phyloP scores from a whole-genome alignment of 352 stramenopile species.

The Plasmopara halstedii region DNA sequence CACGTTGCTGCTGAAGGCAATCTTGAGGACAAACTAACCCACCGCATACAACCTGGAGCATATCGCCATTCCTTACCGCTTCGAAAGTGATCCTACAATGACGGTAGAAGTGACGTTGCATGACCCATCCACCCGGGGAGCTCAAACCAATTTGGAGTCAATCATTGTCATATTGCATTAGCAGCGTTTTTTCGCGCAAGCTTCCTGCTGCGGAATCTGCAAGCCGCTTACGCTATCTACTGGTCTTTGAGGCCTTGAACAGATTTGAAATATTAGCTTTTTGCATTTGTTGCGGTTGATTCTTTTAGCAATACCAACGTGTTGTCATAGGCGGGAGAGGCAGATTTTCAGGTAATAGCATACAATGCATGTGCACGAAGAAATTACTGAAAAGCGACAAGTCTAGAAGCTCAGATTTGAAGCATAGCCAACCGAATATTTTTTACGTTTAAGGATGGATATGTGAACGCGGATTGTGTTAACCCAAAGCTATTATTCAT shows the following conservation, averaged over 20 bases:
- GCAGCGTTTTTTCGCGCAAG: constrained; percentile 57
- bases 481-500: too few relatives aligned
- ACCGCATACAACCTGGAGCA: constrained; percentile 53
- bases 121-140: constrained; percentile 40
- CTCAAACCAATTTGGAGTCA: constrained; percentile 55
- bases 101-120: constrained; percentile 59
- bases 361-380: too few relatives aligned
- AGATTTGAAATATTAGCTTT: too few relatives aligned
- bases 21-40: constrained; percentile 57
- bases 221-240: constrained; percentile 15
- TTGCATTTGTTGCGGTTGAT: too few relatives aligned
- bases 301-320: too few relatives aligned
- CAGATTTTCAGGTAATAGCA: too few relatives aligned
- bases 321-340: too few relatives aligned
- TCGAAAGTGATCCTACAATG: constrained; percentile 50
- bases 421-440: too few relatives aligned
- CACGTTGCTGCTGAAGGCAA: constrained; percentile 69
- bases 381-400: too few relatives aligned
- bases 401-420: too few relatives aligned
- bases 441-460: too few relatives aligned
- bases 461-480: too few relatives aligned
- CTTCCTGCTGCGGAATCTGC: constrained; percentile 46
- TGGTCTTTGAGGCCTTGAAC: constrained; percentile 20
- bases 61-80: constrained; percentile 71
- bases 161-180: constrained; percentile 42